A percentile compares a stretch with the other conserved stretches of the same genome.
Conservation (phyloP, 106 monocot genomes). For the Acorus calamus region DNA sequence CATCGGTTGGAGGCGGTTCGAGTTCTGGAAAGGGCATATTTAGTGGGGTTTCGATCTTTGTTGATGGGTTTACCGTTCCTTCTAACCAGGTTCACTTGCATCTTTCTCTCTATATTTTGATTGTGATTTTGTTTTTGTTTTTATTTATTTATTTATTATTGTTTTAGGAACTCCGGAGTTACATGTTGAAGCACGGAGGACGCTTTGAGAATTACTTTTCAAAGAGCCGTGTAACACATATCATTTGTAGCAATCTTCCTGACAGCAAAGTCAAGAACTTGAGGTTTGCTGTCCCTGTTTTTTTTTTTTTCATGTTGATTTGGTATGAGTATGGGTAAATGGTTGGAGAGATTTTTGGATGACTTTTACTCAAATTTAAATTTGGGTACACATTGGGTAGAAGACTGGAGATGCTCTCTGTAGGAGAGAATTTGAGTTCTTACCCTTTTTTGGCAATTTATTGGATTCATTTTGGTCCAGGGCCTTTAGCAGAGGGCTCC, state of each 20-base stretch:
- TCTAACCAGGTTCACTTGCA: constrained; percentile 51
- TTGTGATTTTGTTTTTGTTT: background rate
- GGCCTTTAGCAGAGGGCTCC: constrained; percentile 87
- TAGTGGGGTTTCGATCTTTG: constrained; percentile 80
- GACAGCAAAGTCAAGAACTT: constrained; percentile 77
- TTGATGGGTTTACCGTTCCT: constrained; percentile 84
- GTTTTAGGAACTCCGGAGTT: constrained; percentile 56
- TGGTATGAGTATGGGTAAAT: background rate
- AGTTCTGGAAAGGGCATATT: constrained; percentile 39
- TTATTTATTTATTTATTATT: background rate
- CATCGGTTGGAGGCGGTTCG: constrained; percentile 6
- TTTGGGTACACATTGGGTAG: too few relatives aligned
- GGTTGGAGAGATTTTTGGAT: too few relatives aligned
- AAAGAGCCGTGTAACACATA: constrained; percentile 67
- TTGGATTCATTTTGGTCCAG: constrained; percentile 24
- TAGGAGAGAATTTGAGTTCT: background rate
- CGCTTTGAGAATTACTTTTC: constrained; percentile 93
- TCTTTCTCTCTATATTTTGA: background rate
- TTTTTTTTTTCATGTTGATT: background rate
- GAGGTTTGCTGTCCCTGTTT: constrained; percentile 27
- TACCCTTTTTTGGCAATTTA: background rate
- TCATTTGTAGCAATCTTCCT: constrained; percentile 81
- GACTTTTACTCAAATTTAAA: too few relatives aligned
- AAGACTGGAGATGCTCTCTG: too few relatives aligned
- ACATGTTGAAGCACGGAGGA: constrained; percentile 84